phyloP scores from a whole-genome alignment of 257 asterid genomes.

The Solanum etuberosum region DNA sequence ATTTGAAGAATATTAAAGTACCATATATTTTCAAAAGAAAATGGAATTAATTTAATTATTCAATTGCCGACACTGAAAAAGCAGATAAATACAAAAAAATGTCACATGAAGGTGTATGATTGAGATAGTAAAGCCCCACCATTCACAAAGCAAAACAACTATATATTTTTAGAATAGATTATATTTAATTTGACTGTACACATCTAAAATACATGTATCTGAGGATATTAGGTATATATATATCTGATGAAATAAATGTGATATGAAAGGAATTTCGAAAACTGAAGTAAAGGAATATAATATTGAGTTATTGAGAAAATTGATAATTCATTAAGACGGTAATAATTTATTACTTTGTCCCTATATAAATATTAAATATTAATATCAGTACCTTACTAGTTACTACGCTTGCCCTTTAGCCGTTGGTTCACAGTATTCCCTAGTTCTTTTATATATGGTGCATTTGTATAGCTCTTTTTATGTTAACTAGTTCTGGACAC shows the following conservation, averaged over 20 bases:
- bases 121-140: neutral
- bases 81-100: neutral
- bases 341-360: neutral
- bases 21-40: neutral
- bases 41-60: neutral
- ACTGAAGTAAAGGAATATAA: too few relatives aligned
- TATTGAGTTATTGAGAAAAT: too few relatives aligned
- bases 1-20: neutral
- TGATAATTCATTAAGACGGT: accelerated
- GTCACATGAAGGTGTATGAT: neutral
- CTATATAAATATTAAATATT: too few relatives aligned
- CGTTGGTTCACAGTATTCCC: too few relatives aligned
- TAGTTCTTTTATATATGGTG: neutral
- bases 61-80: neutral
- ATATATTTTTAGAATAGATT: too few relatives aligned
- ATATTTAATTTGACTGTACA: too few relatives aligned
- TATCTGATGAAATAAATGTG: too few relatives aligned
- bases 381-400: too few relatives aligned
- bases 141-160: neutral
- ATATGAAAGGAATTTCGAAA: too few relatives aligned
- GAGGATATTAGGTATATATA: too few relatives aligned
- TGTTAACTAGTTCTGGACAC: too few relatives aligned
- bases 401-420: accelerated
- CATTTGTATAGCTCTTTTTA: neutral
- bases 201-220: too few relatives aligned